Evolutionary conservation across 2,329 filamentous ascomycete genomes (phyloP).

Genomic region (Colletotrichum spinosum): DNA sequence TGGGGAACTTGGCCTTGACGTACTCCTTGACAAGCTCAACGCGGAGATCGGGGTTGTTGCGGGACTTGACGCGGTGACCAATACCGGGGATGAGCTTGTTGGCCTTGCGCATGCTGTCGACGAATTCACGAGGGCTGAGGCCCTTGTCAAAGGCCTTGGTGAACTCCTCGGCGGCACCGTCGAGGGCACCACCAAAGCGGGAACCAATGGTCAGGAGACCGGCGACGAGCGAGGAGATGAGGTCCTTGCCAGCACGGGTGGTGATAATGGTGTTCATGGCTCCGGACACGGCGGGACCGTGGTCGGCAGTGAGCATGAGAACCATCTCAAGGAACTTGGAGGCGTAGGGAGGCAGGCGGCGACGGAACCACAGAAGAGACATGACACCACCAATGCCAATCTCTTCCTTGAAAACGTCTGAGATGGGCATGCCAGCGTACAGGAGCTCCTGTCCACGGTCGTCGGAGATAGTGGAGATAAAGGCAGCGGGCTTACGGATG

Average conservation of each 20-base stretch:
- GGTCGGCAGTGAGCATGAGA: conserved; percentile 99
- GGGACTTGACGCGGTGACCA: conserved; percentile 98
- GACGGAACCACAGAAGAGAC: conserved; percentile 99
- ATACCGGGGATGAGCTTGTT: conserved; percentile 99
- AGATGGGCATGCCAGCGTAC: conserved; percentile 99
- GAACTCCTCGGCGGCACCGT: conserved; percentile 98
- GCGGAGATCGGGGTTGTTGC: conserved; percentile 99
- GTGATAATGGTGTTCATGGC: conserved; percentile 99
- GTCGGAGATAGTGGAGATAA: conserved; percentile 99
- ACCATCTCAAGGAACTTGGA: conserved; percentile 99
- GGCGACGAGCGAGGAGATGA: conserved; percentile 94
- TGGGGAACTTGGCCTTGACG: conserved; percentile 96
- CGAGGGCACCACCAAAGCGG: conserved; percentile 97
- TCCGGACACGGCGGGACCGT: conserved; percentile 98
- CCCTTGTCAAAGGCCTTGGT: conserved; percentile 98
- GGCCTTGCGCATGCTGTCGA: conserved; percentile 98
- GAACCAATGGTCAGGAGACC: conserved; percentile 99
- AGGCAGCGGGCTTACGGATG: conserved; percentile 98
- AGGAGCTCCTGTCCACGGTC: conserved; percentile 99
- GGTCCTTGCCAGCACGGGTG: conserved; percentile 97
- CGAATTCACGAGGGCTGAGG: conserved; percentile 97
- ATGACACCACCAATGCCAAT: conserved; percentile 99
- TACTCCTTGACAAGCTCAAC: conserved; percentile 99
- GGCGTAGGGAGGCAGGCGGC: conserved; percentile 93
- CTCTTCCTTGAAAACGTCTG: conserved; percentile 99